phyloP scores from a whole-genome alignment of 371 early-diverging fungal species.

The Quaeritorhiza haematococci region DNA sequence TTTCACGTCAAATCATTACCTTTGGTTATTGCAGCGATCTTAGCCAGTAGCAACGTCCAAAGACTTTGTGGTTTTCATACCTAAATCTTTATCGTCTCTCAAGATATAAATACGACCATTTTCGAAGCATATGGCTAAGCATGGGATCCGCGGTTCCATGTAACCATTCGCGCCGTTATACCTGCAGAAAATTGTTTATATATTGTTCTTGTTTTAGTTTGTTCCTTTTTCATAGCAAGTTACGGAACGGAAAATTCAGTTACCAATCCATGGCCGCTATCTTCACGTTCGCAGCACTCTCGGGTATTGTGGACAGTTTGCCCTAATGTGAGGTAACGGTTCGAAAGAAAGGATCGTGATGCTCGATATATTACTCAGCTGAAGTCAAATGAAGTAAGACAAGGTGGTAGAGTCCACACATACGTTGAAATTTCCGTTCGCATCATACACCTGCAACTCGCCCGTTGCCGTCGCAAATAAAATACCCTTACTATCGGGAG shows the following conservation, averaged over 20 bases:
- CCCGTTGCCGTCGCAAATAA: constrained; percentile 42
- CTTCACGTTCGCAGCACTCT: constrained; percentile 27
- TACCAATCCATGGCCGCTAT: constrained; percentile 44
- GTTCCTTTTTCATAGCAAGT: neutral
- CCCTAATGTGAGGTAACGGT: too few relatives aligned
- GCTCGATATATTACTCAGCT: too few relatives aligned
- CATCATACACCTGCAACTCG: constrained; percentile 45
- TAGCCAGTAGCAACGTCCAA: neutral
- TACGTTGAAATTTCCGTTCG: constrained; percentile 39
- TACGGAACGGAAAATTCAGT: neutral
- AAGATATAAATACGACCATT: constrained; percentile 49
- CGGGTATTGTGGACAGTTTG: too few relatives aligned
- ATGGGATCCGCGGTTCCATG: constrained; percentile 35
- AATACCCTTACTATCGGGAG: constrained; percentile 46
- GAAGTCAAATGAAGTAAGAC: neutral
- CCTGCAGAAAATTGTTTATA: too few relatives aligned
- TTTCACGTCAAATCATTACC: too few relatives aligned
- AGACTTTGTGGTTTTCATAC: constrained; percentile 12
- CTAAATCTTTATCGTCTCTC: constrained; percentile 40
- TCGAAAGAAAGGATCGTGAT: too few relatives aligned
- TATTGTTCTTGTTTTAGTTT: too few relatives aligned
- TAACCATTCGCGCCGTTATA: constrained; percentile 48
- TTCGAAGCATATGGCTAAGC: constrained; percentile 48
- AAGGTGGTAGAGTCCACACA: neutral
- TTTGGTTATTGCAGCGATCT: too few relatives aligned